Evolutionary conservation across 176 grass and related monocot species (phyloP), one percentile per base, ranked within the genome.

Genomic region (Poa pratensis): DNA sequence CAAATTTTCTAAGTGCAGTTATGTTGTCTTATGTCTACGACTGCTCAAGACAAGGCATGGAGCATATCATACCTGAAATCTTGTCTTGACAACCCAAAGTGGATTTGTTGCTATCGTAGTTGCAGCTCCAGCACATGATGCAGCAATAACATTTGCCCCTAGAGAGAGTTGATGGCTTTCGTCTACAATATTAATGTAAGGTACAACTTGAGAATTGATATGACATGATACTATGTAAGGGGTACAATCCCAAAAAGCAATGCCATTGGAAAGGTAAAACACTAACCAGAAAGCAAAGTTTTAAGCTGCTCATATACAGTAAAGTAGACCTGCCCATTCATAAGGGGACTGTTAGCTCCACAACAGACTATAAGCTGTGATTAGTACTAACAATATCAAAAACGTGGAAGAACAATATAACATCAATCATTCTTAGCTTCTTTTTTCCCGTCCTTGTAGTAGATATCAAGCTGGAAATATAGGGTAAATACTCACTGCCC

Each of bases 51-150:
- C 72, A 76, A 84, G 79, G n/a, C 78, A 73, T 72, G 50, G 49
- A 32, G 19, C 42, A 83, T 30, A 79, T n/a, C 66, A 91, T 84
- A 98, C 93, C 86, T 98, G 95, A 83, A 98, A 90, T 93, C 95
- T 92, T 80, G 93, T 95, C 85, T 98, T 98, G 52, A 98, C 95
- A 82, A 98, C 95, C 95, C 95, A 98, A 39, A 98, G 95, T 85
- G 95, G 95, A 88, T 95, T 98, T 67, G 92, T 98, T 60, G 69
- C 93, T 40, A 93, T 85, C 72, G 87, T 93, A 39, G 95, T 98
- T 90, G 95, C 91, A 85, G 91, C 95, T 89, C 95, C 95, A 80
- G 95, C 95, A 82, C 95, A 92, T 87, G 95, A 95, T 85, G 95
- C 95, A 55, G 95, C 95, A 77, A 95, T 84, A 79, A 98, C 92